phyloP scores from a whole-genome alignment of 768 basidiomycete genomes.

The Suillus occidentalis region DNA sequence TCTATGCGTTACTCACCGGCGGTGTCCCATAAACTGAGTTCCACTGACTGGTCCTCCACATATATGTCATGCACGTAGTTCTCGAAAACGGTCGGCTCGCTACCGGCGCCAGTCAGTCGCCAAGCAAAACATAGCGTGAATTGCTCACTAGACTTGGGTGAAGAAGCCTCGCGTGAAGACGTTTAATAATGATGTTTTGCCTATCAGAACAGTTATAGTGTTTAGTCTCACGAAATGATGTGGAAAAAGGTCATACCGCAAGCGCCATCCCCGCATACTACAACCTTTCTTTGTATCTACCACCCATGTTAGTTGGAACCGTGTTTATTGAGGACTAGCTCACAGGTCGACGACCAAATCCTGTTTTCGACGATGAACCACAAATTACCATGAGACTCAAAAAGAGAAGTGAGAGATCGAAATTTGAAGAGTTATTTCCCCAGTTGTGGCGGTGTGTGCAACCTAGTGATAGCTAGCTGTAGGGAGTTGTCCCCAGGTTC shows the following conservation, averaged over 20 bases:
- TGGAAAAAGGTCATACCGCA: constrained; percentile 59
- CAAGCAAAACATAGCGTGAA: background rate
- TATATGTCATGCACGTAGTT: constrained; percentile 92
- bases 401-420: constrained; percentile 16
- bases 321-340: constrained; percentile 12
- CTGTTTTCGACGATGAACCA: constrained; percentile 50
- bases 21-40: constrained; percentile 96
- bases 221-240: background rate
- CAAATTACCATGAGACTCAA: constrained; percentile 53
- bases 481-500: background rate
- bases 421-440: constrained; percentile 1
- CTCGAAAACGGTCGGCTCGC: constrained; percentile 95
- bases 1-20: constrained; percentile 58
- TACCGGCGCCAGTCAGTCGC: constrained; percentile 28
- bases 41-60: constrained; percentile 85
- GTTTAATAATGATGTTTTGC: constrained; percentile 83
- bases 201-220: constrained; percentile 31
- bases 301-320: constrained; percentile 15
- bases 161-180: constrained; percentile 92
- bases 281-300: constrained; percentile 61
- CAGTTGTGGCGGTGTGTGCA: background rate
- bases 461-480: background rate
- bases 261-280: constrained; percentile 96
- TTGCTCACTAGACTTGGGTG: constrained; percentile 85
- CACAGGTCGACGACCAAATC: constrained; percentile 50